phyloP scores from a whole-genome alignment of 1,284 basidiomycete species.

The Phaffia rhodozyma region DNA sequence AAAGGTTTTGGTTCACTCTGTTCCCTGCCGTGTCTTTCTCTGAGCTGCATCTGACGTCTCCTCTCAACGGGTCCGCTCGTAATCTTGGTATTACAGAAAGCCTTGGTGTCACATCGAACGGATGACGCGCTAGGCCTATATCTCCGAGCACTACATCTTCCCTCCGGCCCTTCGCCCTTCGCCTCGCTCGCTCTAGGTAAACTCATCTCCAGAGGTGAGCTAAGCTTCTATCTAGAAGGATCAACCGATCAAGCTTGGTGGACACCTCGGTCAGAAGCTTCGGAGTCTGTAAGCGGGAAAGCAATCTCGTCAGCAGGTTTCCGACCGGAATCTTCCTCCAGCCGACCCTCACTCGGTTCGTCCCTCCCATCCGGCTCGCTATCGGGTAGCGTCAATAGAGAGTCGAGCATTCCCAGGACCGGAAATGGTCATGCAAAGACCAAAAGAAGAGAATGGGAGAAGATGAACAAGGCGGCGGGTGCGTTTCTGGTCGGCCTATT shows the following conservation, averaged over 20 bases:
- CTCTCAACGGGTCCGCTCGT: too few relatives aligned
- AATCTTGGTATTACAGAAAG: neutral
- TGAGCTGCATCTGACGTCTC: neutral
- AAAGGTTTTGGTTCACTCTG: neutral
- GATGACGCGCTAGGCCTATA: neutral
- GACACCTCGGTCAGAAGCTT: too few relatives aligned
- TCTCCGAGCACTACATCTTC: slow-evolving; percentile 1
- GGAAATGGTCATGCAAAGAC: too few relatives aligned
- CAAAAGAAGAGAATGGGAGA: slow-evolving; percentile 10
- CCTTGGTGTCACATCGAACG: slow-evolving; percentile 2
- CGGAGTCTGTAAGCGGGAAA: too few relatives aligned
- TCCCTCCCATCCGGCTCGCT: too few relatives aligned
- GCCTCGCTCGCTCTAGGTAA: slow-evolving; percentile 9
- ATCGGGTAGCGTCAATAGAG: too few relatives aligned
- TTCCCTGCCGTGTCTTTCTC: neutral
- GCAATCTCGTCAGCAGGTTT: too few relatives aligned
- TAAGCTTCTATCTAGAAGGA: neutral
- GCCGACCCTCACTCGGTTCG: too few relatives aligned
- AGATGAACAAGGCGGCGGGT: slow-evolving; percentile 4
- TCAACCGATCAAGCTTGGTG: neutral
- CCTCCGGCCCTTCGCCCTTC: slow-evolving; percentile 3
- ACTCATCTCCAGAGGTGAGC: neutral
- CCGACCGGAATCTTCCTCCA: too few relatives aligned
- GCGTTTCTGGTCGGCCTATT: neutral
- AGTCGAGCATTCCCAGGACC: too few relatives aligned